phyloP scores from a whole-genome alignment of 805 yeast species.

The Metschnikowia gelsemii region DNA sequence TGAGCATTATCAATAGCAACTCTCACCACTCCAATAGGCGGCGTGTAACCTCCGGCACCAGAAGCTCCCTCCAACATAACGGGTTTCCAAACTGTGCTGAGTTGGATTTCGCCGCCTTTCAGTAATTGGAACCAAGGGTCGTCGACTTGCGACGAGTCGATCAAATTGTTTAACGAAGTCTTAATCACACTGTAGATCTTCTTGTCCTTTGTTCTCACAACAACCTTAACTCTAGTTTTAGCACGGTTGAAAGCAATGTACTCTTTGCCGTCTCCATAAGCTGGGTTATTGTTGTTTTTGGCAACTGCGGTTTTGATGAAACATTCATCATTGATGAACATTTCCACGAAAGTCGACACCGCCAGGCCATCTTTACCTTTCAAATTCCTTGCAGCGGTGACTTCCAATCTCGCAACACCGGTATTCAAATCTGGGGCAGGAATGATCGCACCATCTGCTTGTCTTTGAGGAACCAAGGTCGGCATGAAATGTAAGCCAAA shows the following conservation, averaged over 20 bases:
- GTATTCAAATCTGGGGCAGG: slow-evolving; percentile 93
- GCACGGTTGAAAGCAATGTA: slow-evolving; percentile 71
- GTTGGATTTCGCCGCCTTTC: slow-evolving; percentile 70
- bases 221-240: slow-evolving; percentile 63
- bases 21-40: slow-evolving; percentile 91
- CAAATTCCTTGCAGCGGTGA: slow-evolving; percentile 61
- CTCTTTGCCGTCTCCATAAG: slow-evolving; percentile 63
- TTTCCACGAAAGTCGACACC: slow-evolving; percentile 63
- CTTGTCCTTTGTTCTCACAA: slow-evolving; percentile 59
- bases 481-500: slow-evolving; percentile 78
- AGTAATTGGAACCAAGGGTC: slow-evolving; percentile 74
- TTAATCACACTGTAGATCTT: slow-evolving; percentile 59
- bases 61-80: slow-evolving; percentile 66
- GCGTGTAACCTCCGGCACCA: slow-evolving; percentile 80
- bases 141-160: slow-evolving; percentile 77
- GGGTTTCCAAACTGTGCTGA: slow-evolving; percentile 82
- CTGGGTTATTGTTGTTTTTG: slow-evolving; percentile 64
- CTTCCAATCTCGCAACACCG: slow-evolving; percentile 76
- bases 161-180: slow-evolving; percentile 58
- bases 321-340: slow-evolving; percentile 55
- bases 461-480: slow-evolving; percentile 57
- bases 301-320: slow-evolving; percentile 56
- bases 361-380: slow-evolving; percentile 46
- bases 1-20: slow-evolving; percentile 67
- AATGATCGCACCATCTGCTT: slow-evolving; percentile 77